Conservation (phyloP, 148 eudicot species). For the Camellia sinensis region DNA sequence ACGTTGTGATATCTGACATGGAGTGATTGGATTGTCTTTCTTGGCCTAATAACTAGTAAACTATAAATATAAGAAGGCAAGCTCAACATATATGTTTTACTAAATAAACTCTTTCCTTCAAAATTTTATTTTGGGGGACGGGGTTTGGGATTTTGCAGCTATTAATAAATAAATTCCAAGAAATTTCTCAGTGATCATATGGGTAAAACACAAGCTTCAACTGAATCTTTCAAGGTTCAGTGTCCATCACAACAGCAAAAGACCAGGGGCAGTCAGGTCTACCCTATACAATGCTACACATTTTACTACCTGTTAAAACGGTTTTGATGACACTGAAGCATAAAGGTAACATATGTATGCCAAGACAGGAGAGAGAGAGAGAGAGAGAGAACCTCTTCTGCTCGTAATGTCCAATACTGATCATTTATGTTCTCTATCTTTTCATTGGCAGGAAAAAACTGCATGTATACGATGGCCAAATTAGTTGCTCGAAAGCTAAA, state of each 20-base stretch:
- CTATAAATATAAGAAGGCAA: background rate
- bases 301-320: background rate
- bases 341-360: background rate
- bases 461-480: conserved; percentile 19
- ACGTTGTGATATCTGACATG: too few species aligned
- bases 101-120: too few species aligned
- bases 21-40: too few species aligned
- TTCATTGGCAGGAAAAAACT: conserved; percentile 77
- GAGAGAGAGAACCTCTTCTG: conserved; percentile 67
- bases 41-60: background rate
- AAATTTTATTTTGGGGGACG: too few species aligned
- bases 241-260: background rate
- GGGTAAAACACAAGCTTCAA: conserved; percentile 7
- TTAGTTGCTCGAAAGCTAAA: background rate
- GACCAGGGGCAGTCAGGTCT: background rate
- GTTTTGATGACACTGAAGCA: background rate
- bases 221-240: background rate
- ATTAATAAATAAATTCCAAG: background rate
- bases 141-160: background rate
- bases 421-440: conserved; percentile 93
- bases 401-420: conserved; percentile 91
- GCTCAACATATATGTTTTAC: background rate
- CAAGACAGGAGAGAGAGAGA: background rate
- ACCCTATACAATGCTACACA: background rate
- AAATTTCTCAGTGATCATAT: background rate